phyloP scores from a whole-genome alignment of 2,329 filamentous ascomycete species.

The Aschersonia sp. region DNA sequence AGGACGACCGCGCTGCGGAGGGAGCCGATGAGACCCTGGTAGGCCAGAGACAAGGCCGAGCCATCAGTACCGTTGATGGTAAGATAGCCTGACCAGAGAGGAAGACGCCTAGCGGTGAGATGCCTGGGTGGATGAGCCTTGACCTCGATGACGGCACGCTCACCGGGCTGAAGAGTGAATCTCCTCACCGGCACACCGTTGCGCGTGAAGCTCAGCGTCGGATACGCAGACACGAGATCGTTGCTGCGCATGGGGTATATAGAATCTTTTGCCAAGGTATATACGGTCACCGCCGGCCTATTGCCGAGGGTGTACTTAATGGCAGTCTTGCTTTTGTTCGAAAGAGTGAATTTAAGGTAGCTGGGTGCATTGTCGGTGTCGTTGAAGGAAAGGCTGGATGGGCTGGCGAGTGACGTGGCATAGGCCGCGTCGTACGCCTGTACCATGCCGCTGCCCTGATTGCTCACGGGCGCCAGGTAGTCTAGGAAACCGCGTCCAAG shows the following conservation, averaged over 20 bases:
- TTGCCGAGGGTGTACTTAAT: conserved; percentile 36
- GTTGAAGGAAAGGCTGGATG: conserved; percentile 41
- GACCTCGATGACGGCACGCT: not conserved
- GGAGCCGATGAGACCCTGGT: conserved; percentile 19
- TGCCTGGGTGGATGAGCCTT: conserved; percentile 21
- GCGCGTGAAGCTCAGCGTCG: conserved; percentile 8
- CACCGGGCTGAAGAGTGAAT: not conserved
- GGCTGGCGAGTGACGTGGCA: conserved; percentile 33
- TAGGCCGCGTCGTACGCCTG: conserved; percentile 41
- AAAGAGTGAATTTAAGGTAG: conserved; percentile 29
- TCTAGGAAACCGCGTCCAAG: conserved; percentile 14
- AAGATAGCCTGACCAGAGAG: conserved; percentile 28
- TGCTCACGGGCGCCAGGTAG: conserved; percentile 33
- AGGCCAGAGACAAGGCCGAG: conserved; percentile 20
- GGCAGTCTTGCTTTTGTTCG: conserved; percentile 31
- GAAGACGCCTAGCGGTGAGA: conserved; percentile 17
- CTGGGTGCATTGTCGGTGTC: conserved; percentile 24
- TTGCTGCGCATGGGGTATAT: conserved; percentile 21
- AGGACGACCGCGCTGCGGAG: conserved; percentile 3
- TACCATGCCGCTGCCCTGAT: conserved; percentile 31
- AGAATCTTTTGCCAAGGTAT: conserved; percentile 21
- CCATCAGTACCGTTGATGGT: conserved; percentile 21
- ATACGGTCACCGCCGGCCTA: conserved; percentile 31
- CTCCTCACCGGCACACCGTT: not conserved
- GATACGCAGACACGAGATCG: conserved; percentile 20